These are phyloP conservation scores for Gossypium arboreum DNA, from an alignment of 345 rosid species.

Conservation along the genomic window DNA sequence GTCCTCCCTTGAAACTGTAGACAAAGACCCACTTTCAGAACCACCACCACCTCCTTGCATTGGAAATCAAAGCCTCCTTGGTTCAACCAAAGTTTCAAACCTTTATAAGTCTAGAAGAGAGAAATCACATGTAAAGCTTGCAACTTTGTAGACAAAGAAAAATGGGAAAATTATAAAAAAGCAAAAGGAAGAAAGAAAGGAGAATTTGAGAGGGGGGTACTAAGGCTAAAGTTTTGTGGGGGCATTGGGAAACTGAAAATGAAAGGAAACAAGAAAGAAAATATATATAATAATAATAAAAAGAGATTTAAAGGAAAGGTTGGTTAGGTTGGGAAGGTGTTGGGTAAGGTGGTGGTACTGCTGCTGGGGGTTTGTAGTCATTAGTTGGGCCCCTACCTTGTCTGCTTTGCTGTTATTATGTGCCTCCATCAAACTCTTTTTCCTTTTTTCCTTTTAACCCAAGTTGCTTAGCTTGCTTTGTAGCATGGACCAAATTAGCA, in stretches of 20 bases:
- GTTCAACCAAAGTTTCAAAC: conserved; percentile 3
- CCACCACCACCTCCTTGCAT: conserved; percentile 20
- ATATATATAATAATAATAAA: not conserved
- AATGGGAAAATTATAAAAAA: conserved; percentile 15
- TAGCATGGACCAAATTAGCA: too few species aligned
- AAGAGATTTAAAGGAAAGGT: not conserved
- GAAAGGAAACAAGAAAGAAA: not conserved
- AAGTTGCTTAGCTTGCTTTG: too few species aligned
- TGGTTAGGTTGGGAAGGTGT: not conserved
- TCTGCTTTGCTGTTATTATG: conserved; percentile 26
- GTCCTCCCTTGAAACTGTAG: conserved; percentile 61
- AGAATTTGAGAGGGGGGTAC: not conserved
- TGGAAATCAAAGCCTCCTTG: not conserved
- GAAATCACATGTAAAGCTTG: conserved; percentile 33
- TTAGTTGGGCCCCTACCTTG: conserved; percentile 38
- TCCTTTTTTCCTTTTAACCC: not conserved
- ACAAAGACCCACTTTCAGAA: conserved; percentile 36
- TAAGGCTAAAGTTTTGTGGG: conserved; percentile 1
- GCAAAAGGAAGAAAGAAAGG: conserved; percentile 19
- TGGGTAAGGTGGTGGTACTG: conserved; percentile 17
- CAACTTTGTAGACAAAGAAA: conserved; percentile 26
- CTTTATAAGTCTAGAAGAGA: not conserved
- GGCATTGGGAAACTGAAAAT: conserved; percentile 2
- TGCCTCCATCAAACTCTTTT: conserved; percentile 12
- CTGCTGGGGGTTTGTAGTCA: conserved; percentile 13